Percentiles rank a stretch among this genome's conserved stretches.
phyloP scores from a whole-genome alignment of 2,329 filamentous ascomycete species.

The Ascomycota sp. region DNA sequence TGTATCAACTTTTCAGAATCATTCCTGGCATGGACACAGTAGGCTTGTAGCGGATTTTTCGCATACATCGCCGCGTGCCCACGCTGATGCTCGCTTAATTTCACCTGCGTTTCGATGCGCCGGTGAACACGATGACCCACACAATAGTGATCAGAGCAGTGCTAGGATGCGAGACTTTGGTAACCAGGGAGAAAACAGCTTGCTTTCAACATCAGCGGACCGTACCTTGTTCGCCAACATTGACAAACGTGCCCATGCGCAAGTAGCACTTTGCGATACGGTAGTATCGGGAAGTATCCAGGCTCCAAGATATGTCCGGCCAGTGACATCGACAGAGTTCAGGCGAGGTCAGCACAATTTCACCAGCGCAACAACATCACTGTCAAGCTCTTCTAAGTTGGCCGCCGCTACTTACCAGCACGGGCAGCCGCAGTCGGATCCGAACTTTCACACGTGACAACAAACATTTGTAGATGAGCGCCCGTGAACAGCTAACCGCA shows the following conservation, averaged over 20 bases:
- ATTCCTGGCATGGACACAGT: too few species aligned
- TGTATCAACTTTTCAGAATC: too few species aligned
- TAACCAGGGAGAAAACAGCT: conserved; percentile 20
- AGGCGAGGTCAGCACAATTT: conserved; percentile 10
- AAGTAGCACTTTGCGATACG: conserved; percentile 41
- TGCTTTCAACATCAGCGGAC: conserved; percentile 43
- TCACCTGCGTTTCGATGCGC: conserved; percentile 1
- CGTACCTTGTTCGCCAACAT: conserved; percentile 34
- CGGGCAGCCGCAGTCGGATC: conserved; percentile 22
- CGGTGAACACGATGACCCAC: too few species aligned
- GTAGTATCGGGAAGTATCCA: conserved; percentile 40
- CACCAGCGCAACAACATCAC: conserved; percentile 13
- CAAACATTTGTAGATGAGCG: conserved; percentile 17
- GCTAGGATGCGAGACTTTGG: conserved; percentile 21
- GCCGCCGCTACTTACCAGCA: conserved; percentile 18
- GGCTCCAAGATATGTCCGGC: conserved; percentile 22
- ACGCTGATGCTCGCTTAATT: conserved; percentile 8
- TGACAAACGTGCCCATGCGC: conserved; percentile 44
- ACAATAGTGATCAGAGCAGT: conserved; percentile 10
- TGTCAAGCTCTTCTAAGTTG: conserved; percentile 17
- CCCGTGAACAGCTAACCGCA: conserved; percentile 25
- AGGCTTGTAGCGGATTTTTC: too few species aligned
- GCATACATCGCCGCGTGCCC: too few species aligned
- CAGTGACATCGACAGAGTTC: conserved; percentile 23
- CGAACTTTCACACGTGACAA: conserved; percentile 16